Base-by-base conservation (phyloP, 2,329 filamentous ascomycete species). In the Fusarium hostae region DNA sequence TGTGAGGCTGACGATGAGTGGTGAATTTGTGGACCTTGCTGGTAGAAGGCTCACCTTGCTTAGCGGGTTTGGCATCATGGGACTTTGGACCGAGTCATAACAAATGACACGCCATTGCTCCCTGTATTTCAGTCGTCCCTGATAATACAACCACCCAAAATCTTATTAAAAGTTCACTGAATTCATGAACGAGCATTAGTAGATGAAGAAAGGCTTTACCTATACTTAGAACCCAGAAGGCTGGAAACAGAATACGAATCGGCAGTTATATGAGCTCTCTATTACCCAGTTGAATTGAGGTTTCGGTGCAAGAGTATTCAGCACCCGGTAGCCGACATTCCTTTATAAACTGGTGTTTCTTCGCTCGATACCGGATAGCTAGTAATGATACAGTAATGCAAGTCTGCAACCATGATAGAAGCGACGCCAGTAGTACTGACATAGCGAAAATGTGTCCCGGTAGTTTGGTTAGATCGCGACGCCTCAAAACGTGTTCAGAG, bases 151-250 rank as follows among this genome's bases (percentile, higher is more conserved):
- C 7, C 3, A 0, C 45, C 9, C 0, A 15, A 30, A n/a, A 5
- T 0, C 39, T 7, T 2, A 6, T 6, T 0, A 2, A 8, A 18
- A 15, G 3, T 11, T 5, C 4, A 8, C 9, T 20, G 3, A 16
- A 11, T 26, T 2, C 11, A 26, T 9, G 12, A 26, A 11, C 20
- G 9, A 26, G 4, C 6, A n/a, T 5, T n/a, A 12, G 18, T 24
- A 11, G 6, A 16, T 9, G 9, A 20, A 9, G 22, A 24, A 13
- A 3, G 8, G 15, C 16, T 6, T 16, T 28, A 13, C 7, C 5
- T 12, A 20, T 9, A 18, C 24, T 12, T 26, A 20, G 41, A 26
- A 2, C 22, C 15, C 7, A 50, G 22, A 5, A 24, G n/a, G 28
- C n/a, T 16, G 28, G 8, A 12, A 5, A n/a, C n/a, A 34, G 9